Evolutionary conservation across 192 early-diverging fungal species (phyloP).

Genomic region (Gonapodya sp.): DNA sequence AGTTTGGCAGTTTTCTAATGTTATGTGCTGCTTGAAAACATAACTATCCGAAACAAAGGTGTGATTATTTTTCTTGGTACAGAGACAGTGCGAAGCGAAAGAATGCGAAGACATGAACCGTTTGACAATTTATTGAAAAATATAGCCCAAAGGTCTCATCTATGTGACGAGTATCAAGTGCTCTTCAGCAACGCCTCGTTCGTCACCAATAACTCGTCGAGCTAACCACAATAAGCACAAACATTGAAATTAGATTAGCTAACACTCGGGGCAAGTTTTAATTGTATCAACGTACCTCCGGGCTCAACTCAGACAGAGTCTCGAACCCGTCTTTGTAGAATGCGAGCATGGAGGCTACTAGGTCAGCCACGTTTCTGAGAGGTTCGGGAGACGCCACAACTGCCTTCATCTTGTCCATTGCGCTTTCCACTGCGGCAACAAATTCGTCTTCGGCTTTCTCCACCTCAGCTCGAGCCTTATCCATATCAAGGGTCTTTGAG

Average conservation of each 20-base stretch:
- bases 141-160: neutral
- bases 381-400: conserved; percentile 81
- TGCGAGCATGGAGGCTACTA: conserved; percentile 74
- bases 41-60: neutral
- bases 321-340: conserved; percentile 79
- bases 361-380: conserved; percentile 69
- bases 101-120: conserved; percentile 2
- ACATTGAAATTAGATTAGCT: neutral
- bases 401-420: conserved; percentile 86
- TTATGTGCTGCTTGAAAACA: neutral
- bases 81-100: conserved; percentile 5
- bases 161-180: neutral
- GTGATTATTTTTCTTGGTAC: conserved; percentile 11
- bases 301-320: conserved; percentile 46
- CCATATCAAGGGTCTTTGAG: neutral
- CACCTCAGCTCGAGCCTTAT: conserved; percentile 60
- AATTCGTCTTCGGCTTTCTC: conserved; percentile 90
- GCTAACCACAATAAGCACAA: too few species aligned
- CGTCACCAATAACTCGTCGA: conserved; percentile 90
- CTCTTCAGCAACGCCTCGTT: conserved; percentile 73
- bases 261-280: neutral
- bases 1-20: neutral
- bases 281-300: neutral
- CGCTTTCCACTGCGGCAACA: conserved; percentile 90
- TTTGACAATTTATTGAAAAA: neutral